phyloP scores from a whole-genome alignment of 192 early-diverging fungal species.

The Backusella luteola region DNA sequence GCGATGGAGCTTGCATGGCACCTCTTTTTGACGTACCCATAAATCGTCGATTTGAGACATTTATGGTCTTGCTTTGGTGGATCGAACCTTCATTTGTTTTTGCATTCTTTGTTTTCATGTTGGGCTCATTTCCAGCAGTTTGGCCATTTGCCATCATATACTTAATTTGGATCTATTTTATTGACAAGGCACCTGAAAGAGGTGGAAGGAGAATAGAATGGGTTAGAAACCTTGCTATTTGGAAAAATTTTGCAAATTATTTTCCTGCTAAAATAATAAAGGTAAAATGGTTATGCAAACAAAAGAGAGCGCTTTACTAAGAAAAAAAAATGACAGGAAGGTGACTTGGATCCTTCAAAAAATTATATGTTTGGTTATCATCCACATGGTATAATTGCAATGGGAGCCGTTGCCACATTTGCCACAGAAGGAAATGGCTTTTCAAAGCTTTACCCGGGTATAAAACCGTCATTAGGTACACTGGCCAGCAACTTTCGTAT shows the following conservation, averaged over 20 bases:
- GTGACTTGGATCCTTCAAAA: constrained; percentile 74
- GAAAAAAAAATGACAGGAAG: constrained; percentile 47
- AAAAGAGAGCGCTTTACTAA: neutral
- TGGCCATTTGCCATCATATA: constrained; percentile 70
- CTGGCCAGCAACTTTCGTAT: constrained; percentile 79
- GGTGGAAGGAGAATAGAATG: constrained; percentile 65
- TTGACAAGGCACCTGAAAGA: constrained; percentile 74
- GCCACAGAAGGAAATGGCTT: constrained; percentile 77
- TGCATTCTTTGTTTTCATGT: neutral
- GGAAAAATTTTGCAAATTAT: constrained; percentile 56
- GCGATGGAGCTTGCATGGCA: neutral
- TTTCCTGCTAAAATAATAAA: constrained; percentile 79
- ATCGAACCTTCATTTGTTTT: neutral
- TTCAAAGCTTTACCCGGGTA: constrained; percentile 71
- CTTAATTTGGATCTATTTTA: constrained; percentile 64
- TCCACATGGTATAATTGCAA: constrained; percentile 85
- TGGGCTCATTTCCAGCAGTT: constrained; percentile 32
- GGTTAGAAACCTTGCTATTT: constrained; percentile 56
- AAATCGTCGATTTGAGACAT: neutral
- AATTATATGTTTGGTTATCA: constrained; percentile 92
- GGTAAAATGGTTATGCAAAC: constrained; percentile 25
- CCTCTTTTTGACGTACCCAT: neutral
- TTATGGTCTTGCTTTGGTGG: neutral
- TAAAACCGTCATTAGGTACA: constrained; percentile 76
- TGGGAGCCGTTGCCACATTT: constrained; percentile 79